phyloP scores from a whole-genome alignment of 495 filamentous ascomycete species.

The Aspergillus nanangensis region DNA sequence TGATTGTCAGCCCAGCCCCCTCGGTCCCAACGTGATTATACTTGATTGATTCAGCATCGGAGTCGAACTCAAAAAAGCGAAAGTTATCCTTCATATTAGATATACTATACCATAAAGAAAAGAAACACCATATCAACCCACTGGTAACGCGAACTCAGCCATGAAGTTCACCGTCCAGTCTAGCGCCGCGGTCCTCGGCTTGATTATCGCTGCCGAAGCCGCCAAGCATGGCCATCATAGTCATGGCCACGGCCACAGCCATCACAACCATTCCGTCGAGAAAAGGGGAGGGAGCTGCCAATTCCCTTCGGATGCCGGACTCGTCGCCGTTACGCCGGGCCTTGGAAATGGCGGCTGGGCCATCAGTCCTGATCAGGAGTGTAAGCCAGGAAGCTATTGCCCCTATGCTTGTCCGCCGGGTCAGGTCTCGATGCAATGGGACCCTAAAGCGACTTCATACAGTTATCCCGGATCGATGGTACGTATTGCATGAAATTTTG shows the following conservation, averaged over 20 bases:
- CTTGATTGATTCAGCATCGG: background rate
- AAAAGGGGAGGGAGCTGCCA: constrained; percentile 52
- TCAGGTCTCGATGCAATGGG: constrained; percentile 78
- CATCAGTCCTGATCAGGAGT: constrained; percentile 73
- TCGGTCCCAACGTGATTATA: too few species aligned
- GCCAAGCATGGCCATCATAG: constrained; percentile 32
- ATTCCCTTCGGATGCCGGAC: constrained; percentile 63
- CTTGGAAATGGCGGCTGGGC: constrained; percentile 72
- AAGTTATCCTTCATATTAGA: background rate
- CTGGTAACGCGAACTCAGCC: constrained; percentile 4
- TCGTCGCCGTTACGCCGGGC: constrained; percentile 64
- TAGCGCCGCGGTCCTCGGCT: constrained; percentile 51
- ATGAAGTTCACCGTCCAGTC: constrained; percentile 37
- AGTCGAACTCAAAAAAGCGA: background rate
- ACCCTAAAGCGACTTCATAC: constrained; percentile 63
- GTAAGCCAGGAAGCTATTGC: constrained; percentile 65
- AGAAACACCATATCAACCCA: background rate
- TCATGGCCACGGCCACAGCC: constrained; percentile 28
- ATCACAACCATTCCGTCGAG: constrained; percentile 8
- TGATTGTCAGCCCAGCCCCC: constrained; percentile 1
- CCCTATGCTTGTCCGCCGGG: constrained; percentile 75
- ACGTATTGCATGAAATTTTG: constrained; percentile 22
- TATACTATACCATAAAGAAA: background rate
- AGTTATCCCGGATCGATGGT: constrained; percentile 72
- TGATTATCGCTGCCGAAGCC: constrained; percentile 50